Evolutionary conservation across 495 filamentous ascomycete genomes (phyloP).

Genomic region (Aspergillus ostianus): DNA sequence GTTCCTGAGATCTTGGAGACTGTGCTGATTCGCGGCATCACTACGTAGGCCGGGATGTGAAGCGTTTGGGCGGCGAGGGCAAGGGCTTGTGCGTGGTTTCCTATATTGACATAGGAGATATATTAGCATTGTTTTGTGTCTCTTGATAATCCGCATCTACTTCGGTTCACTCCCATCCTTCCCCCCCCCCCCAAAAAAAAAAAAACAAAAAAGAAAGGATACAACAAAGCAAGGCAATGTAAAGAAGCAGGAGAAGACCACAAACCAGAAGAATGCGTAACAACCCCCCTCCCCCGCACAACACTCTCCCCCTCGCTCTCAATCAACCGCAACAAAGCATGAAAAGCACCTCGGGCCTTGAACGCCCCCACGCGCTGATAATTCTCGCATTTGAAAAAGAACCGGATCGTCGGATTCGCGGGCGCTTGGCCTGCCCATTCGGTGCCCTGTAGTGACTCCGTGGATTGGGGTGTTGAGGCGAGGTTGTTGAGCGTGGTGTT

Average conservation of each 20-base stretch:
- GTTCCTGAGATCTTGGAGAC: slow-evolving; percentile 86
- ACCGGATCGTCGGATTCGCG: slow-evolving; percentile 61
- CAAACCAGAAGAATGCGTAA: slow-evolving; percentile 87
- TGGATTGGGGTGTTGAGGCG: slow-evolving; percentile 67
- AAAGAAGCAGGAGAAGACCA: background rate
- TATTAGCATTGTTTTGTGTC: slow-evolving; percentile 12
- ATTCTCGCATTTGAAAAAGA: slow-evolving; percentile 98
- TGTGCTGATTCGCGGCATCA: slow-evolving; percentile 85
- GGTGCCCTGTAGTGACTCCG: slow-evolving; percentile 52
- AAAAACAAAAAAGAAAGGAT: no score
- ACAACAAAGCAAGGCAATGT: no score
- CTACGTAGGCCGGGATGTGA: slow-evolving; percentile 69
- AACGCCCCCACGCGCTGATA: slow-evolving; percentile 89
- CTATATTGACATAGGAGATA: slow-evolving; percentile 35
- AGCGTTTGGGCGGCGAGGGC: slow-evolving; percentile 74
- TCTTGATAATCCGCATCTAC: no score
- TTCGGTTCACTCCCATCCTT: no score
- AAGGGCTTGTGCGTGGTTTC: slow-evolving; percentile 95
- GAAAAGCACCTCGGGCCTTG: slow-evolving; percentile 88
- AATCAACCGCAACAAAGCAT: slow-evolving; percentile 75
- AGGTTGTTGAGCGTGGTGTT: slow-evolving; percentile 67
- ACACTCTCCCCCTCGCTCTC: slow-evolving; percentile 59
- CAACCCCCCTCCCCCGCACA: slow-evolving; percentile 63
- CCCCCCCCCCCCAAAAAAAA: background rate
- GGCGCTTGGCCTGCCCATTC: slow-evolving; percentile 56